Conservation (phyloP, 176 grass and related monocot species). For the Phragmites australis region DNA sequence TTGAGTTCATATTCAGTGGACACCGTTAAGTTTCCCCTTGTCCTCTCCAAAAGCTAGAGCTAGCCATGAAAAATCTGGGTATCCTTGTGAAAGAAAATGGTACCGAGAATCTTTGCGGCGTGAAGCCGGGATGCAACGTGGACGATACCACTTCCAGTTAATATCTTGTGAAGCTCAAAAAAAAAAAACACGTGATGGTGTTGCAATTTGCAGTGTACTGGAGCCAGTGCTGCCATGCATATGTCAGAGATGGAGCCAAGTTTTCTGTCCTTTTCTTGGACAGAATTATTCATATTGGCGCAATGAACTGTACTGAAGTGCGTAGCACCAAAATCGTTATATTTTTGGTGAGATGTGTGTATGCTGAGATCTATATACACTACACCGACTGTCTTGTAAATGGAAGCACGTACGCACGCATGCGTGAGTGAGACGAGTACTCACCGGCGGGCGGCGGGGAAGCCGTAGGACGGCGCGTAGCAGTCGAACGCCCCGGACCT, state of each 20-base stretch:
- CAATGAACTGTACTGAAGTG: not conserved
- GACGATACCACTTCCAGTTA: not conserved
- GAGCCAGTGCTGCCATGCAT: not conserved
- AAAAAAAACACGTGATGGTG: too few relatives aligned
- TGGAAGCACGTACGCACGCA: not conserved
- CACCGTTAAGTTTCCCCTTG: too few relatives aligned
- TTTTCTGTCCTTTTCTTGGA: not conserved
- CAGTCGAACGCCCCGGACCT: slow-evolving; percentile 62
- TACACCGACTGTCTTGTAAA: too few relatives aligned
- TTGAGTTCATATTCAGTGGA: not conserved
- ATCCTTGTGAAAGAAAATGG: not conserved
- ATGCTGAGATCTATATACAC: too few relatives aligned
- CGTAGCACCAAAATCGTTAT: too few relatives aligned
- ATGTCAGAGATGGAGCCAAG: slow-evolving; percentile 1
- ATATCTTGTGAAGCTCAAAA: not conserved
- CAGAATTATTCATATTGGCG: not conserved
- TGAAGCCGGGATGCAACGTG: not conserved
- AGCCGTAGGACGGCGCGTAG: slow-evolving; percentile 77
- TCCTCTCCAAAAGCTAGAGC: too few relatives aligned
- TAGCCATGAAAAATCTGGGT: not conserved
- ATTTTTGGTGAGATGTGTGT: too few relatives aligned
- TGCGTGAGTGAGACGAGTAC: not conserved
- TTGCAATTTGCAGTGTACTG: not conserved
- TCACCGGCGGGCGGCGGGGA: slow-evolving; percentile 70
- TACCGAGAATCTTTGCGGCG: not conserved